These are phyloP conservation scores for Geranium rotundifolium DNA, from an alignment of 345 rosid genomes.

Conservation along the genomic window DNA sequence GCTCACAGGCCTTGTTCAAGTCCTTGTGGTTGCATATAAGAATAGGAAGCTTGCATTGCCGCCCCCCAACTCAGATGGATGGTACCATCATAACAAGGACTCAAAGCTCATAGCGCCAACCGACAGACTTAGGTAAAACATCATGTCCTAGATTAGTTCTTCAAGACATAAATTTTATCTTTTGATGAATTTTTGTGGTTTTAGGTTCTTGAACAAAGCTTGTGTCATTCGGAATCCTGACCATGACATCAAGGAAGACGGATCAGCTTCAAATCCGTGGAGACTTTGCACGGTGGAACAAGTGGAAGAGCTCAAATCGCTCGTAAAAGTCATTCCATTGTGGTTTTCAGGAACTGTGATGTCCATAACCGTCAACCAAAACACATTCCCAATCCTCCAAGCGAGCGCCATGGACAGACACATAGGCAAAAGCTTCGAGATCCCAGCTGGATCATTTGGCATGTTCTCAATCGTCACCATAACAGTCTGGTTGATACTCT, in stretches of 20 bases:
- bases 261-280: slow-evolving; percentile 29
- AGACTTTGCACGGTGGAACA: slow-evolving; percentile 60
- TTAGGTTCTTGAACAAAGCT: slow-evolving; percentile 67
- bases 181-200: neutral
- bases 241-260: slow-evolving; percentile 42
- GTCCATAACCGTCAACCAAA: slow-evolving; percentile 55
- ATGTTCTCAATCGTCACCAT: slow-evolving; percentile 40
- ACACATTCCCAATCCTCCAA: slow-evolving; percentile 47
- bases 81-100: slow-evolving; percentile 39
- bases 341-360: slow-evolving; percentile 71
- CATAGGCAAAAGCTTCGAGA: slow-evolving; percentile 40
- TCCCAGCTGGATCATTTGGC: slow-evolving; percentile 64
- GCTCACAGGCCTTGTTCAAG: slow-evolving; percentile 42
- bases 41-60: slow-evolving; percentile 42
- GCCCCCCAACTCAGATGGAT: slow-evolving; percentile 18
- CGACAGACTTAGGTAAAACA: neutral
- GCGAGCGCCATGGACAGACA: slow-evolving; percentile 67
- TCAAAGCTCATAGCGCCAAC: slow-evolving; percentile 39
- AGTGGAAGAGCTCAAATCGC: slow-evolving; percentile 74
- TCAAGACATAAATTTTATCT: too few species aligned
- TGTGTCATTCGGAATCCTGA: slow-evolving; percentile 40
- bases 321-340: slow-evolving; percentile 49
- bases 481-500: slow-evolving; percentile 44
- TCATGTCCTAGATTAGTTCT: neutral
- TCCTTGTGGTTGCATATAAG: slow-evolving; percentile 33